Evolutionary conservation across 139 green algal species (phyloP).

Genomic region (Gonium pectorale): DNA sequence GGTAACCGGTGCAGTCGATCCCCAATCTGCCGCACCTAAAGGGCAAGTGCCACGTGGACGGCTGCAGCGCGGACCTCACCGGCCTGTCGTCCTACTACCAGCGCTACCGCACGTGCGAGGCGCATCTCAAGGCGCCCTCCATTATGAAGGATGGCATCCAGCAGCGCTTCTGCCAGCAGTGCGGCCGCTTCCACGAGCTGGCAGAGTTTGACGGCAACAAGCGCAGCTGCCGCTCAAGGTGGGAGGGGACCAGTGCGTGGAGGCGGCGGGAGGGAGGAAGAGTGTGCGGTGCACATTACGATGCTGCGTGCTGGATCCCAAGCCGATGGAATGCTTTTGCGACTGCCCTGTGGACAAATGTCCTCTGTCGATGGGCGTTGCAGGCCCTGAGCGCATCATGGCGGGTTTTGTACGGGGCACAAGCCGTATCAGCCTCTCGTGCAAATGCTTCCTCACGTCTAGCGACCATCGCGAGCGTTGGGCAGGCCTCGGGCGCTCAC

Average conservation of each 20-base stretch:
- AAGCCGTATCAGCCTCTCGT: neutral
- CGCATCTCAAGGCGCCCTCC: conserved; percentile 62
- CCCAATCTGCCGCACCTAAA: conserved; percentile 41
- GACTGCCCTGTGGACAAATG: too few relatives aligned
- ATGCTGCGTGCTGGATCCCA: too few relatives aligned
- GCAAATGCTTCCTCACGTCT: neutral
- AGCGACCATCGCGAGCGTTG: too few relatives aligned
- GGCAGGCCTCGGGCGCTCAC: too few relatives aligned
- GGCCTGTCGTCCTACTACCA: conserved; percentile 67
- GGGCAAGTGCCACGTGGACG: conserved; percentile 65
- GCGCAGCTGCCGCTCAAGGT: conserved; percentile 81
- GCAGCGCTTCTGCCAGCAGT: conserved; percentile 93
- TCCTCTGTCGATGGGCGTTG: neutral
- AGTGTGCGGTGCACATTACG: too few relatives aligned
- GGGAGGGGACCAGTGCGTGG: too few relatives aligned
- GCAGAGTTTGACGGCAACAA: conserved; percentile 86
- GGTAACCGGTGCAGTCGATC: conserved; percentile 14
- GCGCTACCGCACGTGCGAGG: conserved; percentile 75
- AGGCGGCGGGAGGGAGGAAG: too few relatives aligned
- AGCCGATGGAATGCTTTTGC: too few relatives aligned
- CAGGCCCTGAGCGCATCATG: neutral
- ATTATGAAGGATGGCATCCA: conserved; percentile 69
- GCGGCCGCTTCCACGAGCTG: conserved; percentile 86
- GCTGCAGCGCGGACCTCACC: conserved; percentile 58
- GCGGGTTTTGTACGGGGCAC: neutral